Evolutionary conservation across 2,329 filamentous ascomycete genomes (phyloP).

Genomic region (Colletotrichum tropicicola): DNA sequence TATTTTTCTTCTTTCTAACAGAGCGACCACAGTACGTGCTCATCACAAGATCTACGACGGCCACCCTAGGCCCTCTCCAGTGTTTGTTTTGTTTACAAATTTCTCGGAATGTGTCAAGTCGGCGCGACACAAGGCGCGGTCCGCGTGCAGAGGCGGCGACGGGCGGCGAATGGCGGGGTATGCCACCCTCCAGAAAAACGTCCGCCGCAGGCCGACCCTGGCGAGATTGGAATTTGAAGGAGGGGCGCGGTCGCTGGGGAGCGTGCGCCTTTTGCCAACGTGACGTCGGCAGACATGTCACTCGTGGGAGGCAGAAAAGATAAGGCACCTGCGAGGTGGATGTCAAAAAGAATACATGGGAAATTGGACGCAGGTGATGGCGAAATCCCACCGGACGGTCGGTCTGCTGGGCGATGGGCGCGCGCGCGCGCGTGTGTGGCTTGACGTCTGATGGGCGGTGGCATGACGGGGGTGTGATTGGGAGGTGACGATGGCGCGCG

Average conservation of each 20-base stretch:
- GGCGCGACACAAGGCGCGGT: slow-evolving; percentile 12
- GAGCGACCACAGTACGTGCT: too few relatives aligned
- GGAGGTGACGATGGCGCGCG: slow-evolving; percentile 1
- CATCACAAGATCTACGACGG: neutral
- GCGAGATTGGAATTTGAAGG: neutral
- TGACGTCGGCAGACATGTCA: slow-evolving; percentile 4
- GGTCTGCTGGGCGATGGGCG: neutral
- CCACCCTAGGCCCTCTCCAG: neutral
- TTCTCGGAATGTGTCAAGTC: slow-evolving; percentile 3
- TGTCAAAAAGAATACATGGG: neutral
- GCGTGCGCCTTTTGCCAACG: neutral
- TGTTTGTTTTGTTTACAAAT: slow-evolving; percentile 25
- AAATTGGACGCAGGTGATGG: neutral
- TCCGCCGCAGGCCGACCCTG: slow-evolving; percentile 14
- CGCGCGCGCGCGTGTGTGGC: neutral
- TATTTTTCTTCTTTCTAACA: too few relatives aligned
- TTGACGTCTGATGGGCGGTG: neutral
- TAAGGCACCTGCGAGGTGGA: neutral
- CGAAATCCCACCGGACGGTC: neutral
- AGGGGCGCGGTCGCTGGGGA: neutral
- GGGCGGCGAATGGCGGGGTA: slow-evolving; percentile 16
- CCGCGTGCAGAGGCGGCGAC: neutral
- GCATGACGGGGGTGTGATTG: neutral
- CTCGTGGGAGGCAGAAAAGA: neutral
- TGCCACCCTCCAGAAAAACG: neutral